Base-by-base conservation (phyloP, 192 early-diverging fungal species). In the Podila verticillata region DNA sequence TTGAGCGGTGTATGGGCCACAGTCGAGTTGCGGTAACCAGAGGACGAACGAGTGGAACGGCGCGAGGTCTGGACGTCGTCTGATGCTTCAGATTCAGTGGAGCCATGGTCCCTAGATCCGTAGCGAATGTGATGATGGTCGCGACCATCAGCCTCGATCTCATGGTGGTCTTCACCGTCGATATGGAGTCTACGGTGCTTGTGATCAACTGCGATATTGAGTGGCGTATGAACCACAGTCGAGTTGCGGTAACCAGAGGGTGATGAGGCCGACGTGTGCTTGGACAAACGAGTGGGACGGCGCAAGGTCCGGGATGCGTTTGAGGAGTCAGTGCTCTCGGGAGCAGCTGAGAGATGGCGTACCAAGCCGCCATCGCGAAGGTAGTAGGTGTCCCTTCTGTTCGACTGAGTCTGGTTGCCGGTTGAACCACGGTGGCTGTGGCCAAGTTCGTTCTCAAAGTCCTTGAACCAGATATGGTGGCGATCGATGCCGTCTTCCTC, bases 401-500 rank as follows among this genome's bases (percentile, higher is more conserved):
- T 54, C 51, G 51, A 54, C 51, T 24, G 39, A 44, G 39, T 15
- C 39, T 54, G 51, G 20, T 54, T 54, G 22, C 20, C 51, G 9
- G 22, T 7, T 44, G 39, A 44, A 1, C 8, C 17, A 29, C 30
- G 34, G 31, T 26, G 28, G 24, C 26, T 17, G 32, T 34, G 48
- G 47, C 30, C 22, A 29, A 15, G 15, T 7, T 49, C 12, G 17
- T 66, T 24, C 13, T 39, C 49, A 39, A 35, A 35, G 35, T 70
- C 68, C 13, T 70, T 59, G 32, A 36, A 66, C 51, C 67, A 68
- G 39, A 79, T 54, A 26, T 79, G 75, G n/a, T 72, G 75, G 24
- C 34, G 68, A 34, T 79, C 65, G 1, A 24, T 59, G 6, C 64
- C 75, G 31, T 79, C 65, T 5, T 66, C 9, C 28, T 70, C 68